Evolutionary conservation across 2,329 filamentous ascomycete species (phyloP), one percentile per base, ranked within the genome.

Genomic region (Alternaria sp.): DNA sequence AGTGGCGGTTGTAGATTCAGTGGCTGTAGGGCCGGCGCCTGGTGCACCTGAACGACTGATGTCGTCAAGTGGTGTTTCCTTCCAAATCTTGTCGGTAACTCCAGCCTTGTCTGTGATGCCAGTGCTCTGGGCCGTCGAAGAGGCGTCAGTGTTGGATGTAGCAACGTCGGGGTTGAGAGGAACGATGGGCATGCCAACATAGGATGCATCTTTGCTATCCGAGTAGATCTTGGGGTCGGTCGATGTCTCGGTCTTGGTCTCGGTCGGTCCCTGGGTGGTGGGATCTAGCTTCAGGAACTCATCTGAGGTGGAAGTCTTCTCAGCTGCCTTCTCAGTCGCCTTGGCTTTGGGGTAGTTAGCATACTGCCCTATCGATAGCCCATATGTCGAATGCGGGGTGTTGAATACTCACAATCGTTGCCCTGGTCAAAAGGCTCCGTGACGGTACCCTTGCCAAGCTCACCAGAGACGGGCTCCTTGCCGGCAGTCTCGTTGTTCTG

Each of bases 381-480:
- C 11, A 14, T 27, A 5, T 38, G 25, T 22, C 5, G 22, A 40
- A 18, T 40, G 36, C 7, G n/a, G 12, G 27, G 14, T 34, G 36
- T 16, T n/a, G 11, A 27, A 14, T 4, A 41, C 57, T 59, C 27
- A 64, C 62, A 38, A 34, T 58, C 55, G 20, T 95, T 95, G 51
- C 92, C 92, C 60, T 88, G 87, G 74, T 96, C 92, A 70, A 89
- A 96, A 0, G 92, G 92, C 76, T 94, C 90, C 10, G 86, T 87
- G 41, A 83, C 84, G 20, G 85, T 84, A 3, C 91, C 90, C 74
- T 90, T 82, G 41, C 92, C 92, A 57, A 85, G 81, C 54, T 87
- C 81, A 22, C 92, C 92, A 20, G 91, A 91, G 44, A 93, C 78
- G n/a, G 92, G 92, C 79, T 96, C 92, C 67, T 80, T 78, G 45